Evolutionary conservation across 2,329 filamentous ascomycete genomes (phyloP).

Genomic region (Diplodia corticola): DNA sequence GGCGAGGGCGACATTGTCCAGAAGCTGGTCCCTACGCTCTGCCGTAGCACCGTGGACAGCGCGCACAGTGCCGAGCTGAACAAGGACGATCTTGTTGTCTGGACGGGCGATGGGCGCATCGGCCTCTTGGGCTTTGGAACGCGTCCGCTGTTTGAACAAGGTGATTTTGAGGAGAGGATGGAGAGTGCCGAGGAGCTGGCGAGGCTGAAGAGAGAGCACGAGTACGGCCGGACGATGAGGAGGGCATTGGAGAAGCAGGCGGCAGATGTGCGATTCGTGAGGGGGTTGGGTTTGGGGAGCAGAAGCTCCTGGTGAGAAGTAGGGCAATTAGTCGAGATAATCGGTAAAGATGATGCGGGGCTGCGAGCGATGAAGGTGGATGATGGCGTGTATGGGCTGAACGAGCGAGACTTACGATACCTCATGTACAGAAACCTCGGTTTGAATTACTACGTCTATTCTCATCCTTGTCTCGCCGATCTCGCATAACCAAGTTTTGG

Average conservation of each 20-base stretch:
- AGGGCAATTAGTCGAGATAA: not conserved
- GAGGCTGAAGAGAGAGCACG: conserved; percentile 57
- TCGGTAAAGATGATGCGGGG: not conserved
- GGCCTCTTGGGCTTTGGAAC: conserved; percentile 63
- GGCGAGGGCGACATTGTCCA: conserved; percentile 69
- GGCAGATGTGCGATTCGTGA: conserved; percentile 74
- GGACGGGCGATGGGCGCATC: conserved; percentile 79
- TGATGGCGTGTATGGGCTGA: not conserved
- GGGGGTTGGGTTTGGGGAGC: conserved; percentile 57
- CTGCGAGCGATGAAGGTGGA: not conserved
- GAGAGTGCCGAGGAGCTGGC: conserved; percentile 48
- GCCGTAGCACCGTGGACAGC: conserved; percentile 33
- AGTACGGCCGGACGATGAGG: conserved; percentile 72
- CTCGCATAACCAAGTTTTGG: not conserved
- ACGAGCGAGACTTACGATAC: not conserved
- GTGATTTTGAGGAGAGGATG: conserved; percentile 37
- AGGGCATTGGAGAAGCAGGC: conserved; percentile 74
- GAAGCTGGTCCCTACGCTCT: conserved; percentile 66
- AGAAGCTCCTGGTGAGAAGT: not conserved
- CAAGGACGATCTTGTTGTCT: conserved; percentile 71
- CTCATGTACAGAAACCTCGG: not conserved
- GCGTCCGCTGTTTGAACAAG: conserved; percentile 31
- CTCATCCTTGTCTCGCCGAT: not conserved
- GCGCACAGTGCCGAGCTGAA: conserved; percentile 29
- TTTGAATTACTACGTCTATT: not conserved